Evolutionary conservation across 2,329 filamentous ascomycete genomes (phyloP), one percentile per base, ranked within the genome.

Genomic region (Aspergillus neotritici): DNA sequence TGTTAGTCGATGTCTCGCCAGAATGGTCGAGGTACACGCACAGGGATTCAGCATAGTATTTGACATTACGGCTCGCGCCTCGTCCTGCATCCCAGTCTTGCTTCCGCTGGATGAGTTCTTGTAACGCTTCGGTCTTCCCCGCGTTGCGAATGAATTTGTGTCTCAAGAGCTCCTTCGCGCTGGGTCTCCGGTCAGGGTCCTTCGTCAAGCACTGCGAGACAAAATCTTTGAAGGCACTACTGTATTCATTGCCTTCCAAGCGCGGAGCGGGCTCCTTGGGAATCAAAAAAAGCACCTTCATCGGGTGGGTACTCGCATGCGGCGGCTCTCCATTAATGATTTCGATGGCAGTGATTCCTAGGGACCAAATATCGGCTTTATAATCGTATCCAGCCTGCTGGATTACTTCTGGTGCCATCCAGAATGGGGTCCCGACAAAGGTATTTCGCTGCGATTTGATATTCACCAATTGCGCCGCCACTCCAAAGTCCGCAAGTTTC

Each of bases 361-460:
- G 69, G 0, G 87, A 94, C 89, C 89, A 95, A 45, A 95, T 89
- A 60, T 95, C 89, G 5, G 89, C 89, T 67, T 93, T 93, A 71
- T 87, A 93, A 64, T 91, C 88, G 54, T 84, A 83, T 33, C 80
- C 80, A 51, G 87, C 81, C 67, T 94, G 88, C 64, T 94, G 84
- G 54, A 95, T 95, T 30, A 95, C 89, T 62, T 95, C 89, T 1
- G 89, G 89, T 1, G 89, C 89, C 89, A 95, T 94, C 89, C 89
- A 95, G 62, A 94, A 95, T 0, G 93, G 93, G 0, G 91, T 97
- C 14, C 93, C 93, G 14, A 98, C 93, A 60, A 98, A 97, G 0
- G 93, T 98, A 67, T 97, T 91, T 42, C 93, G 82, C 66, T 96
- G 89, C 2, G 91, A 96, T 69, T 96, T 96, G 71, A 97, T 94